Base-by-base conservation (phyloP, 164 flowering plant species). In the Vitis amurensis region DNA sequence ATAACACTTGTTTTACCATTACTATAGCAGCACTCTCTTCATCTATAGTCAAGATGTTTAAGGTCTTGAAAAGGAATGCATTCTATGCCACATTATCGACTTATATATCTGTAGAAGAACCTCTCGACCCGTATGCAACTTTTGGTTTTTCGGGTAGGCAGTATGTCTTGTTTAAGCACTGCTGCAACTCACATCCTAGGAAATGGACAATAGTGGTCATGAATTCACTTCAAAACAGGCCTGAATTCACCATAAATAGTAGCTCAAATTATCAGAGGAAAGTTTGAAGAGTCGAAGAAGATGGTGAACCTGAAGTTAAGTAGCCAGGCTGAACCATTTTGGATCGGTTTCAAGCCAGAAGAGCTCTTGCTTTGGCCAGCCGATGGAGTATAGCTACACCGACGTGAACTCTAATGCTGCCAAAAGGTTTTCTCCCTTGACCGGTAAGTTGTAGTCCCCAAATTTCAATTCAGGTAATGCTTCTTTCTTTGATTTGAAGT, bases 11-110 rank as follows among this genome's bases (percentile, higher is more conserved):
- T 71, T 50, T 2, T 8, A 83, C 88, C 85, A 85, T 77, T 19
- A 85, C 70, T 1, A 86, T 63, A 6, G 86, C 89, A 2, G 82
- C 71, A 37, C 86, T 86, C 69, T 87, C 89, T 77, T 79, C 83
- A 58, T 89, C 93, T 6, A 76, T 85, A 0, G 88, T 81, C 0
- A 87, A 83, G 55, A 82, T 84, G 49, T 71, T 56, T 61, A 89
- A 82, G 15, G 73, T 60, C 0, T 74, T 16, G 73, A 79, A 84
- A 44, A 89, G 80, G 53, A 83, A 87, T 3, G 83, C 71, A 8
- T 86, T 71, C 48, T 81, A 87, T 3, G 91, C 87, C 37, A 82
- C 85, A 70, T 89, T 87, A 67, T 84, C 79, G 0, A 87, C 72
- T 51, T 63, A 89, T 57, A 82, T 70, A 72, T 86, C 83, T 1